These are phyloP conservation scores for Trapa bicornis DNA, from an alignment of 345 rosid species.

Conservation along the genomic window DNA sequence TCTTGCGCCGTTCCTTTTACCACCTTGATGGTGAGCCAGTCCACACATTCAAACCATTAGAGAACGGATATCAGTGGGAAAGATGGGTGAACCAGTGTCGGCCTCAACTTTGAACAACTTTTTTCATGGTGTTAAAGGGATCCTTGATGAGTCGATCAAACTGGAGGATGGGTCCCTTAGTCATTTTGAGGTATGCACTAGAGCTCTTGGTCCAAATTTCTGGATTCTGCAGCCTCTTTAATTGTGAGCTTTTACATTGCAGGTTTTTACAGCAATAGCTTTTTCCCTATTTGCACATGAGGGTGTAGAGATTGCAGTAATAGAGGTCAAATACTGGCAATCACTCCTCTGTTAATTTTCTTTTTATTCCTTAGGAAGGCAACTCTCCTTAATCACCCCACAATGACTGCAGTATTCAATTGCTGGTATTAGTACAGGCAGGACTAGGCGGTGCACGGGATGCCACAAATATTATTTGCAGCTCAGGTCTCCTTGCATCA, in stretches of 20 bases:
- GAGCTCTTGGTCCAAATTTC: neutral
- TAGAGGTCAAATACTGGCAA: constrained; percentile 47
- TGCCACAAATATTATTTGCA: constrained; percentile 61
- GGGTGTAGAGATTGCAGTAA: constrained; percentile 66
- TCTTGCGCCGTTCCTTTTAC: neutral
- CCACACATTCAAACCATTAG: constrained; percentile 72
- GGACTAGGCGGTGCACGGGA: constrained; percentile 52
- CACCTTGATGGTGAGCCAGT: constrained; percentile 23
- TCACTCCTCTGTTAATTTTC: no score
- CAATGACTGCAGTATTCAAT: neutral
- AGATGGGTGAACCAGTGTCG: constrained; percentile 45
- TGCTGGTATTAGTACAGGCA: constrained; percentile 20
- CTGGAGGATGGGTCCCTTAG: constrained; percentile 53
- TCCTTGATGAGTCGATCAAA: constrained; percentile 45
- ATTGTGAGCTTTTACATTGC: constrained; percentile 12
- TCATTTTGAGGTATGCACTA: constrained; percentile 32
- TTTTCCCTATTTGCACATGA: constrained; percentile 55
- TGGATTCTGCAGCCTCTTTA: neutral
- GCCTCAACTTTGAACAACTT: constrained; percentile 32
- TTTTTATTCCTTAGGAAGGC: no score
- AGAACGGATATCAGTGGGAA: constrained; percentile 64
- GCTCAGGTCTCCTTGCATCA: constrained; percentile 51
- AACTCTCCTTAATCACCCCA: neutral
- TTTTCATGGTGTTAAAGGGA: constrained; percentile 39
- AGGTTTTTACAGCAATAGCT: constrained; percentile 82